Conservation (phyloP, 2,329 filamentous ascomycete genomes). For the Nannizzia gypsea region DNA sequence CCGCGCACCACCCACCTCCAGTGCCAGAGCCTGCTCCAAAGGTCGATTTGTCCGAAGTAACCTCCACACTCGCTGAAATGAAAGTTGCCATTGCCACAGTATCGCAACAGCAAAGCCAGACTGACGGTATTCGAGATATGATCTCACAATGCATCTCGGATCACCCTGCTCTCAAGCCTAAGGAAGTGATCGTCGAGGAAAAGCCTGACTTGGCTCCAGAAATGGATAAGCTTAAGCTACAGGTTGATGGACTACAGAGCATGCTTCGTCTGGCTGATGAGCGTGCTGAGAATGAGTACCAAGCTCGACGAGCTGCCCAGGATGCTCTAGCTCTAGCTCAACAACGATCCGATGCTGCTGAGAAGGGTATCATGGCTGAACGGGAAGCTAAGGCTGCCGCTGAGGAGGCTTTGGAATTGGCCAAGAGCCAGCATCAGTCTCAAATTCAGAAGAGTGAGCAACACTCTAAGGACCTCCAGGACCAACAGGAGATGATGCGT, state of each 20-base stretch:
- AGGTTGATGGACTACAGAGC: slow-evolving; percentile 57
- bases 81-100: slow-evolving; percentile 5
- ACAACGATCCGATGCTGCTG: slow-evolving; percentile 53
- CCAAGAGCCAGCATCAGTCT: slow-evolving; percentile 57
- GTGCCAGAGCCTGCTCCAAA: slow-evolving; percentile 17
- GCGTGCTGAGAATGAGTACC: slow-evolving; percentile 52
- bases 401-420: slow-evolving; percentile 50
- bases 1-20: slow-evolving; percentile 29
- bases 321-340: slow-evolving; percentile 63
- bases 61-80: slow-evolving; percentile 26
- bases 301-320: slow-evolving; percentile 54
- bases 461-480: slow-evolving; percentile 55
- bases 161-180: slow-evolving; percentile 43
- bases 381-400: slow-evolving; percentile 50
- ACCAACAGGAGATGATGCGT: slow-evolving; percentile 48
- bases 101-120: slow-evolving; percentile 23
- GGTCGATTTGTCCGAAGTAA: slow-evolving; percentile 29
- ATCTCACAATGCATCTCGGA: slow-evolving; percentile 52
- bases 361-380: slow-evolving; percentile 42
- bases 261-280: slow-evolving; percentile 53
- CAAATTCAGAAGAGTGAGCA: slow-evolving; percentile 53
- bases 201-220: slow-evolving; percentile 33
- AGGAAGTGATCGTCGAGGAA: slow-evolving; percentile 39
- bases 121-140: slow-evolving; percentile 48
- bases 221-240: slow-evolving; percentile 39